phyloP scores from a whole-genome alignment of 2,329 filamentous ascomycete species.

The Fusarium transvaalense region DNA sequence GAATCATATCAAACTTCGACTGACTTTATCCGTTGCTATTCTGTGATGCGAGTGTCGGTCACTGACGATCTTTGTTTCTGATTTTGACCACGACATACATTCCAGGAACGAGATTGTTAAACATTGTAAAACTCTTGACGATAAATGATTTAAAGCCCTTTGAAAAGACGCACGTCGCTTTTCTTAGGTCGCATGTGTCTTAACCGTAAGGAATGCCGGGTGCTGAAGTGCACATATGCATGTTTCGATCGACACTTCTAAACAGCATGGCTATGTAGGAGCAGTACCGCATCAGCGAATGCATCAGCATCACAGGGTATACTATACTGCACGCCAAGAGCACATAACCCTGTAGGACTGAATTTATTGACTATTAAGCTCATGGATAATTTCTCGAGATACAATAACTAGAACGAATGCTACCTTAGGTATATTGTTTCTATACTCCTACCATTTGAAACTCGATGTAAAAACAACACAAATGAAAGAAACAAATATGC shows the following conservation, averaged over 20 bases:
- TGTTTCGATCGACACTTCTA: background rate
- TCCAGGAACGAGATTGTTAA: background rate
- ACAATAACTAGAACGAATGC: conserved; percentile 12
- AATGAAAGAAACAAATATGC: conserved; percentile 6
- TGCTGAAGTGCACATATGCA: background rate
- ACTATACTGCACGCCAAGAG: background rate
- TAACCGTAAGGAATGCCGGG: too few species aligned
- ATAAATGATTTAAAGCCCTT: too few species aligned
- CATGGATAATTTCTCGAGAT: background rate
- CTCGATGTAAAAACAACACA: background rate
- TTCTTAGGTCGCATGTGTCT: background rate
- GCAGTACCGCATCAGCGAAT: too few species aligned
- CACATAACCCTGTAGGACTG: background rate
- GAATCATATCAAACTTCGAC: conserved; percentile 38
- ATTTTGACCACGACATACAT: background rate
- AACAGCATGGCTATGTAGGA: background rate
- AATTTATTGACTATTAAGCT: background rate
- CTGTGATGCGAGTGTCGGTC: background rate
- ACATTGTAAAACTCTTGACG: background rate
- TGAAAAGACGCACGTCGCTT: too few species aligned
- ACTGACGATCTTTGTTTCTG: background rate
- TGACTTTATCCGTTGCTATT: background rate
- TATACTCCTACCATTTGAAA: conserved; percentile 4
- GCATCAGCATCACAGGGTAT: background rate
- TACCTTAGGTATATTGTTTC: conserved; percentile 28